Conservation (phyloP, 2,329 filamentous ascomycete genomes). For the Annulohypoxylon truncatum region DNA sequence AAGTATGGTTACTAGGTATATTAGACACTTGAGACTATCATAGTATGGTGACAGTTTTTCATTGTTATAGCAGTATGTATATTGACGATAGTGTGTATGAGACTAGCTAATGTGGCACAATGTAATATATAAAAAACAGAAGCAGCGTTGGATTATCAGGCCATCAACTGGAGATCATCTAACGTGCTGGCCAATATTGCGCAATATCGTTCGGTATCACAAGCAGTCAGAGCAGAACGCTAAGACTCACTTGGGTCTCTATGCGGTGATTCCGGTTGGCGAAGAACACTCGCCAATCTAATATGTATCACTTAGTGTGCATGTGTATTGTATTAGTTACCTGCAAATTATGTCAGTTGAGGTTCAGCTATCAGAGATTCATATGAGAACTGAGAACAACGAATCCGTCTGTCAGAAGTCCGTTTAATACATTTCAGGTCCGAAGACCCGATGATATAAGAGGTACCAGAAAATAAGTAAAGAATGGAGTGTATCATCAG, state of each 20-base stretch:
- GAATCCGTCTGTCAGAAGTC: slow-evolving; percentile 76
- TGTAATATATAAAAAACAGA: neutral
- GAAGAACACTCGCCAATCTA: neutral
- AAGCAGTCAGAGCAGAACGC: neutral
- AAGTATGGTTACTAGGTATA: neutral
- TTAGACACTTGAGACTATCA: neutral
- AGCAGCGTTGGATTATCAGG: neutral
- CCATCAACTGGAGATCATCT: neutral
- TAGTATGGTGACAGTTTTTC: neutral
- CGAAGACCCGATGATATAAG: slow-evolving; percentile 83
- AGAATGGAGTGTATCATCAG: slow-evolving; percentile 77
- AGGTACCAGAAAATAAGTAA: slow-evolving; percentile 89
- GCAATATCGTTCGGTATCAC: neutral
- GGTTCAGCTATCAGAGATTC: neutral
- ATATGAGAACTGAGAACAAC: slow-evolving; percentile 7
- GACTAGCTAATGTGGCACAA: neutral
- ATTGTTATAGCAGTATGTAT: neutral
- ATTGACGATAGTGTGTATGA: neutral
- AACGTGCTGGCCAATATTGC: neutral
- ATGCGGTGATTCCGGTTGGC: neutral
- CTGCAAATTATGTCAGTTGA: slow-evolving; percentile 30
- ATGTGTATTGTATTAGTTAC: slow-evolving; percentile 1
- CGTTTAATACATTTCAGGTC: slow-evolving; percentile 81
- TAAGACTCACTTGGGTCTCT: neutral
- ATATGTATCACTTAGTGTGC: neutral